Conservation (phyloP, 148 eudicot species). For the Vaccinium vitisidaea region DNA sequence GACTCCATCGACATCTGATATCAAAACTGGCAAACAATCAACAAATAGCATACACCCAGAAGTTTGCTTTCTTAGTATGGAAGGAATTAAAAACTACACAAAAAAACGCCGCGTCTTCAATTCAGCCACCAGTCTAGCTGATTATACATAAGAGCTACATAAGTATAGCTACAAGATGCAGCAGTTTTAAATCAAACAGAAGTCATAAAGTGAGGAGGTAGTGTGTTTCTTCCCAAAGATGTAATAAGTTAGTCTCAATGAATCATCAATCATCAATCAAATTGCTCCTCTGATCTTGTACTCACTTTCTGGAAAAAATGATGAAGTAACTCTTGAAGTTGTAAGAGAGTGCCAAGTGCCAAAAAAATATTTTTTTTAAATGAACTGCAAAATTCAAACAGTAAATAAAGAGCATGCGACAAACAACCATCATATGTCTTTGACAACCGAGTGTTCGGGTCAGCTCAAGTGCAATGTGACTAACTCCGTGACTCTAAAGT, state of each 20-base stretch:
- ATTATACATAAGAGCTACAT: not conserved
- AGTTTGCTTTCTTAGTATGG: not conserved
- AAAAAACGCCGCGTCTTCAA: not conserved
- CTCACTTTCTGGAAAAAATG: no score
- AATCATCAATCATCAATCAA: constrained; percentile 8
- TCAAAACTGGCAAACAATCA: not conserved
- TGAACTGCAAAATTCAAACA: not conserved
- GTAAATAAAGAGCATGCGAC: not conserved
- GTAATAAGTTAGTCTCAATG: not conserved
- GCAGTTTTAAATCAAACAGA: not conserved
- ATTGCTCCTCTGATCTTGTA: not conserved
- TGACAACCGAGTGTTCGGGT: not conserved
- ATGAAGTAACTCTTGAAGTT: not conserved
- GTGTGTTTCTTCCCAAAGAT: not conserved
- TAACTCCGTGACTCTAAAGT: not conserved
- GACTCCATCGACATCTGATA: constrained; percentile 9
- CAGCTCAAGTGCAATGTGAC: not conserved
- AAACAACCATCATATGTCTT: not conserved
- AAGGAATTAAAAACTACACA: not conserved
- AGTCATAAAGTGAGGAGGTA: not conserved
- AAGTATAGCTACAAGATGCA: not conserved
- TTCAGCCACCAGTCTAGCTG: not conserved
- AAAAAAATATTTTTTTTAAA: not conserved
- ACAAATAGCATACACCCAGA: not conserved
- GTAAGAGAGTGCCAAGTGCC: not conserved